Percentiles rank a stretch among this genome's conserved stretches.
Conservation (phyloP, 306 rosid genomes). For the Medicago truncatula region MtrunA17r5.0-ANR NC_053042.1:47501501-47502000, state of each 20-base stretch:
- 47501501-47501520: conserved; percentile 53
- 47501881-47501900: not conserved
- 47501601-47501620: conserved; percentile 64
- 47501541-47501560: conserved; percentile 38
- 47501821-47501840: not conserved
- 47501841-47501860: not conserved
- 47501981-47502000: not conserved
- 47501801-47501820: too few relatives aligned
- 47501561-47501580: conserved; percentile 47
- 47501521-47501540: conserved; percentile 60
- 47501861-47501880: not conserved
- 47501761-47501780: too few relatives aligned
- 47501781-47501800: too few relatives aligned
- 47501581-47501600: conserved; percentile 49
- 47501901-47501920: not conserved
- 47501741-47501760: too few relatives aligned
- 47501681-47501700: not conserved
- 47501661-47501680: conserved; percentile 60
- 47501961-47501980: not conserved
- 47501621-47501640: conserved; percentile 68
- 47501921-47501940: not conserved
- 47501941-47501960: not conserved
- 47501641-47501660: conserved; percentile 68
- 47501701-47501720: not conserved
- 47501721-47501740: too few relatives aligned